Conservation (phyloP, 176 grass and related monocot genomes). For the Oryza coarctata region DNA sequence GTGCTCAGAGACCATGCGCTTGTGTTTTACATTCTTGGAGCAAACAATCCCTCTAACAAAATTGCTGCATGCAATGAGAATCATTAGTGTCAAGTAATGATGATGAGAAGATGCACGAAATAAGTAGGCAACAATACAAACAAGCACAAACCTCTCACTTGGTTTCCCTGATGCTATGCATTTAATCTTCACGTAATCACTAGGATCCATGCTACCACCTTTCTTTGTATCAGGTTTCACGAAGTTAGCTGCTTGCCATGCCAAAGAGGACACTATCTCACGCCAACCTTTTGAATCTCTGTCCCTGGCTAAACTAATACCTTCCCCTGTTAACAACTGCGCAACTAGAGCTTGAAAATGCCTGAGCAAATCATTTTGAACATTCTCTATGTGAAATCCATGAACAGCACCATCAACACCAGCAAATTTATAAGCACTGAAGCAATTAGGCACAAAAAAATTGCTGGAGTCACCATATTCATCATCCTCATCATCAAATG, state of each 20-base stretch:
- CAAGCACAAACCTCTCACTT: conserved; percentile 60
- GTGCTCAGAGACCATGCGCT: conserved; percentile 81
- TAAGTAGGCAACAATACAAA: conserved; percentile 2
- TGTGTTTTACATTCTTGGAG: conserved; percentile 95
- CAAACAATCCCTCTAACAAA: conserved; percentile 89
- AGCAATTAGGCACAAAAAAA: conserved; percentile 34
- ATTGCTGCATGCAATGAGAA: conserved; percentile 45
- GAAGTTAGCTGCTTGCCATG: conserved; percentile 80
- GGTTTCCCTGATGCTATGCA: conserved; percentile 77
- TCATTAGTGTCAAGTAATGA: conserved; percentile 19
- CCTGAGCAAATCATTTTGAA: conserved; percentile 44
- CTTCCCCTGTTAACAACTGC: conserved; percentile 78
- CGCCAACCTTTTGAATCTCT: conserved; percentile 56
- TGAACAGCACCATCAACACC: background rate
- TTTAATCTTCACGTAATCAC: conserved; percentile 88
- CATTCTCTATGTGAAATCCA: conserved; percentile 39
- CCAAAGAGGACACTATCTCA: conserved; percentile 67
- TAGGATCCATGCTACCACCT: conserved; percentile 90
- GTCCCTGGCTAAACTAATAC: conserved; percentile 47
- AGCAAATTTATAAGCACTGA: conserved; percentile 18
- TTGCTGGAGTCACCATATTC: conserved; percentile 35
- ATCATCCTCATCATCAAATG: conserved; percentile 57
- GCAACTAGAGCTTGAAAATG: conserved; percentile 78
- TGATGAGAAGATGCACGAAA: conserved; percentile 24
- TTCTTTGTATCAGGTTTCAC: conserved; percentile 89